phyloP scores from a whole-genome alignment of 2,329 filamentous ascomycete genomes.

The Conoideocrella luteorostrata region DNA sequence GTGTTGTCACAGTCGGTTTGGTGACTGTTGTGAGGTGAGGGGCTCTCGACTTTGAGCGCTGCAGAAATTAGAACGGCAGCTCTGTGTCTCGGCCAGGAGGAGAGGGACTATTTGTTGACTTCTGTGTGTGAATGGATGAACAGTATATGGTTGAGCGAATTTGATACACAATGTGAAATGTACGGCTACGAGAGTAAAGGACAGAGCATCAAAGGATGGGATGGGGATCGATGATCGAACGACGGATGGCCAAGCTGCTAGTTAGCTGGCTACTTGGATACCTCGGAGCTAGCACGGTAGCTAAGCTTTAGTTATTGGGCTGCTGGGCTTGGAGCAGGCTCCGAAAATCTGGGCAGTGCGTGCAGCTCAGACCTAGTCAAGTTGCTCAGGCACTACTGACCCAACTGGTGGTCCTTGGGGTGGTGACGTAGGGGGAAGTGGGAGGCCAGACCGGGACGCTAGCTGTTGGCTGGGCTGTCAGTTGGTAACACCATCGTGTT shows the following conservation, averaged over 20 bases:
- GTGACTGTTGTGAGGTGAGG: neutral
- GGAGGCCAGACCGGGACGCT: too few relatives aligned
- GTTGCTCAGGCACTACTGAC: neutral
- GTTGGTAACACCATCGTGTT: too few relatives aligned
- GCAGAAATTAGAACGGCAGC: neutral
- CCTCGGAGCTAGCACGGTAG: too few relatives aligned
- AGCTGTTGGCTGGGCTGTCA: too few relatives aligned
- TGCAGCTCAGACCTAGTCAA: neutral
- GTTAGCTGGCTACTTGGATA: too few relatives aligned
- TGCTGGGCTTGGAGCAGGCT: neutral
- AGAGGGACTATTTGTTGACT: neutral
- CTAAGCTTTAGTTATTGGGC: neutral
- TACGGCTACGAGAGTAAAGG: too few relatives aligned
- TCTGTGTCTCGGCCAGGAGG: neutral
- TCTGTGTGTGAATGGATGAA: too few relatives aligned
- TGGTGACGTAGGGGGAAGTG: constrained; percentile 3
- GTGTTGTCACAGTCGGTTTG: too few relatives aligned
- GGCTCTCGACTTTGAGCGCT: neutral
- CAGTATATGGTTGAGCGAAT: too few relatives aligned
- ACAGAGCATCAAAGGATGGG: neutral
- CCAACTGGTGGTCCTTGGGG: neutral
- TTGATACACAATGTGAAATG: constrained; percentile 1
- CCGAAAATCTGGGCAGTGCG: neutral
- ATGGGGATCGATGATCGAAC: too few relatives aligned
- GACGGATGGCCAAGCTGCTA: too few relatives aligned